Conservation (phyloP, 345 rosid genomes). For the Camelina neglecta region DNA sequence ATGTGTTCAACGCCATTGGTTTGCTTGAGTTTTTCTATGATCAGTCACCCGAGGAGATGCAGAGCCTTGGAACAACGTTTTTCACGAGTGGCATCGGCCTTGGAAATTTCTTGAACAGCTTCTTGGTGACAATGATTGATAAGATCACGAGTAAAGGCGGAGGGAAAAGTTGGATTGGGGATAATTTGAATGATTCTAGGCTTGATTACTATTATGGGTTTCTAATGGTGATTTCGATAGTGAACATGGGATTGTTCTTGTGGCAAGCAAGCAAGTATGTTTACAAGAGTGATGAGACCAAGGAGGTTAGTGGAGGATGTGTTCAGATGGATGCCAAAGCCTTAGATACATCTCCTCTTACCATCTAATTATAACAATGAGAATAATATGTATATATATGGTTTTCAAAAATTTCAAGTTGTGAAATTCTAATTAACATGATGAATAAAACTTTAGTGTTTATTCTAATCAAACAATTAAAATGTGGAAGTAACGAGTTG, state of each 20-base stretch:
- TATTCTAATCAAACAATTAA: conserved; percentile 21
- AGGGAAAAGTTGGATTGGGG: conserved; percentile 83
- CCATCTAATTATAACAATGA: conserved; percentile 36
- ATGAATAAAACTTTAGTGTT: conserved; percentile 29
- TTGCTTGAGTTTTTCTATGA: conserved; percentile 88
- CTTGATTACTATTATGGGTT: conserved; percentile 90
- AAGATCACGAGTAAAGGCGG: conserved; percentile 58
- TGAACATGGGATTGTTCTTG: conserved; percentile 67
- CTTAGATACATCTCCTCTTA: conserved; percentile 65
- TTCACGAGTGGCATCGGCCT: conserved; percentile 89
- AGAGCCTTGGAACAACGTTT: conserved; percentile 90
- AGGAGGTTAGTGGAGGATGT: conserved; percentile 50
- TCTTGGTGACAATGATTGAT: conserved; percentile 76
- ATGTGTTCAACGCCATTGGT: conserved; percentile 82
- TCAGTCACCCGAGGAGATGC: conserved; percentile 90
- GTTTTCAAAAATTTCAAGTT: conserved; percentile 17
- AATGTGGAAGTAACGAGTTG: conserved; percentile 5
- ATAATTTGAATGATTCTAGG: conserved; percentile 76
- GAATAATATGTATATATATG: conserved; percentile 48
- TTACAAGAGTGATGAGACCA: conserved; percentile 69
- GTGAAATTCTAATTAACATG: conserved; percentile 29
- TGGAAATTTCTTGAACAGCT: conserved; percentile 84
- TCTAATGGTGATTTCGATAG: conserved; percentile 60
- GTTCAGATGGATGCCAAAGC: conserved; percentile 57
- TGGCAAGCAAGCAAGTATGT: conserved; percentile 72